Evolutionary conservation across 164 flowering plant species (phyloP), one percentile per base, ranked within the genome.

Genomic region (Protea cynaroides): DNA sequence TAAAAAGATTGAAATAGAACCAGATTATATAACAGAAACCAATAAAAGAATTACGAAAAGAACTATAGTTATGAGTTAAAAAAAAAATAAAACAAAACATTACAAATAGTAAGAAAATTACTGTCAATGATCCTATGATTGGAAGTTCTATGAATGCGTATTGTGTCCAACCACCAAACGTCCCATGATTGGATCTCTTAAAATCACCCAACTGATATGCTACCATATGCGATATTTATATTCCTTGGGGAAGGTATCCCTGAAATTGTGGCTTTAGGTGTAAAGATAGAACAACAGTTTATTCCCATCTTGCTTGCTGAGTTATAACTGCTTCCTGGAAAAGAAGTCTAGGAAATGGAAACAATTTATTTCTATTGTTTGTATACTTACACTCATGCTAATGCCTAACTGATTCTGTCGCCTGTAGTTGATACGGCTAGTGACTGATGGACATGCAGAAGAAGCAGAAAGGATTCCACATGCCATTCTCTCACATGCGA

Each of bases 401-500:
- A 52, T 50, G 38, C 25, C 57, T 68, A 17, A 6, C 36, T 46
- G 19, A 18, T 66, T 74, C 29, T 81, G 64, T 64, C 50, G 4
- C 44, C 7, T 74, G 63, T 67, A 93, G 98, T 73, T 94, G 78
- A 81, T 94, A 71, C 85, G 87, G 58, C 69, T 94, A 25, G 83
- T 82, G 56, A 73, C 72, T 63, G 69, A 72, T 72, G 84, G 61
- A 58, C 69, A 70, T 63, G 44, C 70, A 38, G 79, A 73, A 63
- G 79, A 73, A 64, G 78, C 52, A 59, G 75, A 62, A 11, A 69
- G 64, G 53, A 63, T 44, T 25, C 72, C 71, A 7, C 79, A 71
- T 73, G 72, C 96, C 34, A 71, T 68, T 56, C 81, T 83, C 71
- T 72, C 74, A 54, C 74, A 89, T 80, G 88, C 96, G 22, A 40